Evolutionary conservation across 2,329 filamentous ascomycete species (phyloP).

Genomic region (Penicillium sp.): DNA sequence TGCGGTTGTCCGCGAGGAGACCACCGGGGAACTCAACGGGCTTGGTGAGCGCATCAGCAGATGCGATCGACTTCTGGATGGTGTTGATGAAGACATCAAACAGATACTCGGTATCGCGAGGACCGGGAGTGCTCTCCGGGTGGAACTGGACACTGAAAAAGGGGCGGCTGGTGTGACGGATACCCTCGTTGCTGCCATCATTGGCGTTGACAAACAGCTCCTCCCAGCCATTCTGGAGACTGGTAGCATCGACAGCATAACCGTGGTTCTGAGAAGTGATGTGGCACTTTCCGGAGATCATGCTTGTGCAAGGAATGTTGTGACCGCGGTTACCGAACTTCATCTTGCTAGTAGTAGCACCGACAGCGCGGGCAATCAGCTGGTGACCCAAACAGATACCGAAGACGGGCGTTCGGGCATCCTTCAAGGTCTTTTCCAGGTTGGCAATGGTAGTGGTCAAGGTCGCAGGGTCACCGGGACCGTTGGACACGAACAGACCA

Average conservation of each 20-base stretch:
- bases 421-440: slow-evolving; percentile 72
- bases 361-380: slow-evolving; percentile 82
- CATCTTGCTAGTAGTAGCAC: slow-evolving; percentile 88
- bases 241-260: slow-evolving; percentile 82
- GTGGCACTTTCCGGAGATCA: slow-evolving; percentile 94
- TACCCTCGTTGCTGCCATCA: slow-evolving; percentile 96
- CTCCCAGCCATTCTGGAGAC: slow-evolving; percentile 76
- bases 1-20: slow-evolving; percentile 74
- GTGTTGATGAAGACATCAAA: slow-evolving; percentile 96
- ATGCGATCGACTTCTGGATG: slow-evolving; percentile 69
- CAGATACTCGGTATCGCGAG: slow-evolving; percentile 91
- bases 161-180: slow-evolving; percentile 79
- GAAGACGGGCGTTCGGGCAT: slow-evolving; percentile 83
- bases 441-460: slow-evolving; percentile 77
- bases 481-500: slow-evolving; percentile 96
- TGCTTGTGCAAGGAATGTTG: slow-evolving; percentile 96
- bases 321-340: slow-evolving; percentile 99
- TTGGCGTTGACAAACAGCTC: slow-evolving; percentile 98
- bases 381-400: slow-evolving; percentile 97
- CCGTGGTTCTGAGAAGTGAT: slow-evolving; percentile 99
- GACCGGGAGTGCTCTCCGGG: slow-evolving; percentile 93
- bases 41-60: slow-evolving; percentile 65
- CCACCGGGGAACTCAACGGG: slow-evolving; percentile 88
- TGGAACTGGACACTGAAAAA: slow-evolving; percentile 99
- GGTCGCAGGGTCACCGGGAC: slow-evolving; percentile 89